These are phyloP conservation scores for Aspergillus incahuasiensis DNA, from an alignment of 495 filamentous ascomycete species.

Conservation along the genomic window DNA sequence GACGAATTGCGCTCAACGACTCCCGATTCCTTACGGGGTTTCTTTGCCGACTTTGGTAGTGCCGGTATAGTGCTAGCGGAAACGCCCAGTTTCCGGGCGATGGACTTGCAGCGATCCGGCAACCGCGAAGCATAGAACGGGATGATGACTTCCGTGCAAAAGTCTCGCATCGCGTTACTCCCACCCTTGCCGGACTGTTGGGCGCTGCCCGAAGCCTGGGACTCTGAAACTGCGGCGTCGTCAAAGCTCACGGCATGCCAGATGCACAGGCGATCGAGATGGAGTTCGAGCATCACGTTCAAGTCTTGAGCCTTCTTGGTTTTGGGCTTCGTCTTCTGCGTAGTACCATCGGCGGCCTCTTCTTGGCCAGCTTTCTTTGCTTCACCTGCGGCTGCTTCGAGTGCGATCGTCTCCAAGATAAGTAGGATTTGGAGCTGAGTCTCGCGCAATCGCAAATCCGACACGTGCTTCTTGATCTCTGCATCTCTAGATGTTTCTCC, in stretches of 20 bases:
- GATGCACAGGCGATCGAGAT: slow-evolving; percentile 88
- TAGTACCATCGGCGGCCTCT: slow-evolving; percentile 30
- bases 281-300: slow-evolving; percentile 67
- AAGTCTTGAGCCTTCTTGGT: slow-evolving; percentile 55
- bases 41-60: slow-evolving; percentile 25
- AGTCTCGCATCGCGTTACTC: slow-evolving; percentile 62
- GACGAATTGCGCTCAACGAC: slow-evolving; percentile 46
- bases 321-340: slow-evolving; percentile 22
- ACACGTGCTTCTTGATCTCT: slow-evolving; percentile 53
- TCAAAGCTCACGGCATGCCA: slow-evolving; percentile 77
- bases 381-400: slow-evolving; percentile 49
- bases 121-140: slow-evolving; percentile 87
- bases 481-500: slow-evolving; percentile 46
- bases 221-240: slow-evolving; percentile 36
- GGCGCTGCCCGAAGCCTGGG: slow-evolving; percentile 27
- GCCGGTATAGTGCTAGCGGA: slow-evolving; percentile 58
- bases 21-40: slow-evolving; percentile 46
- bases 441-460: slow-evolving; percentile 66
- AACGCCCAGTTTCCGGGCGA: slow-evolving; percentile 85
- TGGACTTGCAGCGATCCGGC: slow-evolving; percentile 69
- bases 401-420: slow-evolving; percentile 78
- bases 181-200: slow-evolving; percentile 41
- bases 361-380: slow-evolving; percentile 20
- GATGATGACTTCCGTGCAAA: slow-evolving; percentile 88
- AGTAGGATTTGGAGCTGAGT: slow-evolving; percentile 89